These are phyloP conservation scores for Saturnispora ahearnii DNA, from an alignment of 805 yeast species.

Conservation along the genomic window DNA sequence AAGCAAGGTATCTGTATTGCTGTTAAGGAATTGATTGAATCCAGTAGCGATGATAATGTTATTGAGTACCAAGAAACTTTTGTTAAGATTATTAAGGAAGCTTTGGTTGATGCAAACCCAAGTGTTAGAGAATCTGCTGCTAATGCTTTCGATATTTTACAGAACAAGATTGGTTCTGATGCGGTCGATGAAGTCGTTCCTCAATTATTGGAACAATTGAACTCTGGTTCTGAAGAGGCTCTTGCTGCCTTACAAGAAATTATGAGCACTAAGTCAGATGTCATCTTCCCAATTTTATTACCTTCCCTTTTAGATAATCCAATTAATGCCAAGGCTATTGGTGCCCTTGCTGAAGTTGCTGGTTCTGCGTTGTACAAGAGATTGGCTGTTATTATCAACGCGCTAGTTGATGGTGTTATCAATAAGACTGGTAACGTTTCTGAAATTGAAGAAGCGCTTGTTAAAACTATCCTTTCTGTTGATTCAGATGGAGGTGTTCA, in stretches of 20 bases:
- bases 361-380: conserved; percentile 72
- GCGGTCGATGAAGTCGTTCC: conserved; percentile 90
- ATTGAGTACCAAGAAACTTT: conserved; percentile 56
- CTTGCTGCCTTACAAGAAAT: conserved; percentile 83
- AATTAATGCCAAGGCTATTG: conserved; percentile 80
- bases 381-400: conserved; percentile 62
- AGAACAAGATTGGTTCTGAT: conserved; percentile 67
- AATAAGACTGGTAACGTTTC: conserved; percentile 26
- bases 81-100: conserved; percentile 65
- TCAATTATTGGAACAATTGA: conserved; percentile 61
- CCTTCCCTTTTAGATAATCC: conserved; percentile 81
- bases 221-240: conserved; percentile 58
- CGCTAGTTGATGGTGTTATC: conserved; percentile 56
- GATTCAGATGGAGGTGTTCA: conserved; percentile 73
- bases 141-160: conserved; percentile 78
- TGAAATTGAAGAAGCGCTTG: conserved; percentile 49
- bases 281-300: conserved; percentile 86
- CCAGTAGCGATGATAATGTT: conserved; percentile 56
- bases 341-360: conserved; percentile 83
- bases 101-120: conserved; percentile 65
- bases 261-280: conserved; percentile 82
- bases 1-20: conserved; percentile 97
- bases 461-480: conserved; percentile 62
- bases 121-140: conserved; percentile 89
- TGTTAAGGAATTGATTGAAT: conserved; percentile 70